These are phyloP conservation scores for Candida ovalis DNA, from an alignment of 805 yeast genomes.

Conservation along the genomic window DNA sequence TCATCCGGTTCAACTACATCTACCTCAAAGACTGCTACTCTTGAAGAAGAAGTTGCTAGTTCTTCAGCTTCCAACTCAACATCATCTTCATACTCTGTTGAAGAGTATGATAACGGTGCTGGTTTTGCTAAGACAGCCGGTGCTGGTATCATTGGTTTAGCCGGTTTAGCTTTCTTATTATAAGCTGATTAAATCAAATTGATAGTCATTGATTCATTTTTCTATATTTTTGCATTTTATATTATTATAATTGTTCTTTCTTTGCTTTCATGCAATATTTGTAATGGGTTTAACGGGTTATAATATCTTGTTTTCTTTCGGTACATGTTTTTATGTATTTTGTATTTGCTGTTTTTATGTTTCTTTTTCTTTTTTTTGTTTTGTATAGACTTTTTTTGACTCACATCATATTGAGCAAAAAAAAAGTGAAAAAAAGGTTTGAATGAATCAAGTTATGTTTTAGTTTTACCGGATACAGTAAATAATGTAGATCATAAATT, in stretches of 20 bases:
- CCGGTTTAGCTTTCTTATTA: slow-evolving; percentile 28
- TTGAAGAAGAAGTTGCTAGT: neutral
- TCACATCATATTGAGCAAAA: no score
- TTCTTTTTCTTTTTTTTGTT: neutral
- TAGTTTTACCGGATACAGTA: no score
- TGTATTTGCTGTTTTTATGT: neutral
- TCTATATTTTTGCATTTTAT: neutral
- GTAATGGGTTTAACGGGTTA: neutral
- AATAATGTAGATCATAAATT: no score
- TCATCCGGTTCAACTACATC: neutral
- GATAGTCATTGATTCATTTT: neutral
- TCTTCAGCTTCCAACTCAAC: slow-evolving; percentile 9
- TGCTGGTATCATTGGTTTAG: slow-evolving; percentile 27
- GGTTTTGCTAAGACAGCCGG: slow-evolving; percentile 13
- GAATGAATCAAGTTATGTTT: no score
- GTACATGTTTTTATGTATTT: neutral
- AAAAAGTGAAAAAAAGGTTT: no score
- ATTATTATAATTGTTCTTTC: neutral
- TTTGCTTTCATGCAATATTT: neutral
- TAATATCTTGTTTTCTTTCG: neutral
- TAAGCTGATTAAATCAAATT: no score
- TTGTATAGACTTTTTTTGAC: neutral
- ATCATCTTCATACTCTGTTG: slow-evolving; percentile 1
- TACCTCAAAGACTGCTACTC: slow-evolving; percentile 3
- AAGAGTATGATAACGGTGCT: slow-evolving; percentile 2